Conservation (phyloP, 176 grass and related monocot genomes). For the barley (Hordeum vulgare) region DNA sequence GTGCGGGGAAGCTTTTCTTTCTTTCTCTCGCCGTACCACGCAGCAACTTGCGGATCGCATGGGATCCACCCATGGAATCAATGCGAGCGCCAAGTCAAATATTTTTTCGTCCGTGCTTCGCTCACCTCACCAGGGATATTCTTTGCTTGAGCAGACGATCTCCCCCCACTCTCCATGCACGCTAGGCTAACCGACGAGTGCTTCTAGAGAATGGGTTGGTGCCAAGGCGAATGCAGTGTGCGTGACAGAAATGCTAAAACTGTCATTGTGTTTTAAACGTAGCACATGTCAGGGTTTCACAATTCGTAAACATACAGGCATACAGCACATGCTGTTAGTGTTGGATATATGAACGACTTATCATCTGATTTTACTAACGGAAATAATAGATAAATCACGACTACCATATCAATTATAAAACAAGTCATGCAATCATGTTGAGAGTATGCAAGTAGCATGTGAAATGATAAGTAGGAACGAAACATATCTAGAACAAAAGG, state of each 20-base stretch:
- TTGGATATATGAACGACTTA: too few relatives aligned
- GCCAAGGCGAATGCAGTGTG: not conserved
- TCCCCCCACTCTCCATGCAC: not conserved
- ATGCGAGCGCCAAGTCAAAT: slow-evolving; percentile 36
- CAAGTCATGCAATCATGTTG: too few relatives aligned
- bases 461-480: too few relatives aligned
- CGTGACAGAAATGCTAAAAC: not conserved
- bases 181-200: not conserved
- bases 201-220: slow-evolving; percentile 34
- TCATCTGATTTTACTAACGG: too few relatives aligned
- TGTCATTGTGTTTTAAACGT: not conserved
- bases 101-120: not conserved
- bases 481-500: too few relatives aligned
- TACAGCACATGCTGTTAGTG: too few relatives aligned
- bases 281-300: not conserved
- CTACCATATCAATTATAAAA: too few relatives aligned
- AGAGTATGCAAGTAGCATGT: too few relatives aligned
- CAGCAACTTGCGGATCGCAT: slow-evolving; percentile 4
- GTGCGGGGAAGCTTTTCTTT: slow-evolving; percentile 8
- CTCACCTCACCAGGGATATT: slow-evolving; percentile 11
- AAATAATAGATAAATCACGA: too few relatives aligned
- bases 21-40: not conserved
- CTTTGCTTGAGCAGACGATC: slow-evolving; percentile 14
- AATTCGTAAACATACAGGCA: not conserved
- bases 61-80: not conserved